Evolutionary conservation across 1,139 yeast genomes (phyloP).

Genomic region (Yamadazyma spencermartinsiae): DNA sequence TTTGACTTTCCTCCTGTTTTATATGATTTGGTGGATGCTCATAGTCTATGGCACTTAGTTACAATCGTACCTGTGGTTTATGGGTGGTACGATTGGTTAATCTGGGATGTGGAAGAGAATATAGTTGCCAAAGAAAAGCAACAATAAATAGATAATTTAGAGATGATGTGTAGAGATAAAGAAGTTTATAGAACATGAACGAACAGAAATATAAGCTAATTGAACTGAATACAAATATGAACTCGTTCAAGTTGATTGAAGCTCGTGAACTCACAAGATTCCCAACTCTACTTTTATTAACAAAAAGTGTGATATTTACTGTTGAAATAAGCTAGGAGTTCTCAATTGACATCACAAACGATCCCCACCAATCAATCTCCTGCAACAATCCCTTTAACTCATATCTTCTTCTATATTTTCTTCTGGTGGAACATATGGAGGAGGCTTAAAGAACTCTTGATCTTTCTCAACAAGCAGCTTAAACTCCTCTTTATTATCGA

Average conservation of each 20-base stretch:
- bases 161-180: too few species aligned
- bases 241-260: too few species aligned
- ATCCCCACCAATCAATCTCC: neutral
- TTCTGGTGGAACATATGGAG: constrained; percentile 46
- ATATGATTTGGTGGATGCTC: constrained; percentile 78
- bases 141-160: constrained; percentile 4
- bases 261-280: too few species aligned
- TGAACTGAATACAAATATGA: too few species aligned
- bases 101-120: constrained; percentile 46
- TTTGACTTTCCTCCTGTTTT: constrained; percentile 81
- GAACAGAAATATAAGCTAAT: too few species aligned
- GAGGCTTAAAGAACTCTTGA: constrained; percentile 72
- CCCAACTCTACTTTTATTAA: too few species aligned
- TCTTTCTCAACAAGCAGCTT: constrained; percentile 62
- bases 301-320: too few species aligned
- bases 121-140: constrained; percentile 19
- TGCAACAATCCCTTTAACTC: neutral
- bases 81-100: constrained; percentile 52
- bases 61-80: constrained; percentile 62
- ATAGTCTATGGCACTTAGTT: constrained; percentile 86
- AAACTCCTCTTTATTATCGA: constrained; percentile 64
- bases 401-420: constrained; percentile 20
- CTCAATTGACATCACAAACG: too few species aligned
- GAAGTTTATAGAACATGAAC: too few species aligned
- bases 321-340: too few species aligned